Evolutionary conservation across 2,329 filamentous ascomycete species (phyloP), one percentile per base, ranked within the genome.

Genomic region (Nothophoma quercina): DNA sequence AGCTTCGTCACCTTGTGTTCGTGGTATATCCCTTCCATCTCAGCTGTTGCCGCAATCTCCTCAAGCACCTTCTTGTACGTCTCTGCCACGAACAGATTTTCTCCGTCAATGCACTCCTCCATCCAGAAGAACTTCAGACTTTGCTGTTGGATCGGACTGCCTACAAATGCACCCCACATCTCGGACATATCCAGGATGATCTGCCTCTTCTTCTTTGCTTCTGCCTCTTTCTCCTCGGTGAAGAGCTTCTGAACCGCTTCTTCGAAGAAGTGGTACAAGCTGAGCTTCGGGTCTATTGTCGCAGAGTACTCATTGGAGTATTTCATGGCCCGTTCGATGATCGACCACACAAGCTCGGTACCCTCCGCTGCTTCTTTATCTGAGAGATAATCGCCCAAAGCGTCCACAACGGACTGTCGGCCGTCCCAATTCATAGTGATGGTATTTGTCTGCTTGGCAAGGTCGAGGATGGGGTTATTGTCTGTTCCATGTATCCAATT

Each of bases 401-500:
- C 78, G 47, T 86, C 80, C 52, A 85, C 84, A 1, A 87, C 74
- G 25, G 81, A 77, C 19, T 84, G 81, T 4, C 76, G 77, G 6
- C 79, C 78, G 38, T 87, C 84, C 70, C 81, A 83, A 35, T 77
- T 78, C 64, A 82, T 77, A 2, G 81, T 73, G 8, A 71, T 58
- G 0, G 83, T 90, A 1, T 78, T 75, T 0, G 87, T 90, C 56
- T 83, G 76, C 59, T 81, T 82, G 10, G 87, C 88, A 15, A 91
- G 76, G 34, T 88, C 84, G 30, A 88, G 71, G 13, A 91, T 88
- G 0, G 88, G 87, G 64, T 91, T 92, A 56, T 86, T 79, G 1
- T 83, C 77, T 5, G 87, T 90, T 26, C 89, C 88, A 55, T 92
- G 88, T 43, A 92, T 90, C 88, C 88, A 92, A 63, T 91, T 92